Conservation (phyloP, 306 rosid genomes). For the Cucurbita ficifolia region DNA sequence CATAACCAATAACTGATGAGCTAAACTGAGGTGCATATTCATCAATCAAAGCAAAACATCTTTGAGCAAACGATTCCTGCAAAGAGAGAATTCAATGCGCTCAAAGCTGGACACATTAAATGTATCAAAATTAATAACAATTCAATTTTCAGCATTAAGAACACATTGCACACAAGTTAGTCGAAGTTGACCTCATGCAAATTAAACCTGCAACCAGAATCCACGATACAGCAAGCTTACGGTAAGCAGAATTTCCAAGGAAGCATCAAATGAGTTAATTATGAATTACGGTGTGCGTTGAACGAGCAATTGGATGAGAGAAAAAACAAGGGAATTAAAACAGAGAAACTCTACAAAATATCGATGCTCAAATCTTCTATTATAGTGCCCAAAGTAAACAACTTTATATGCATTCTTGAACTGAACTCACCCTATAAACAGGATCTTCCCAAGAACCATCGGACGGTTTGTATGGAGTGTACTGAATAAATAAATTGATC, state of each 20-base stretch:
- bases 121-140: background rate
- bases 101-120: background rate
- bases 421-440: conserved; percentile 57
- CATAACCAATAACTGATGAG: conserved; percentile 68
- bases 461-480: conserved; percentile 71
- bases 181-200: background rate
- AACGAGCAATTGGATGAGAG: background rate
- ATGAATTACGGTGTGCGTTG: background rate
- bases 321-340: background rate
- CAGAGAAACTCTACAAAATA: background rate
- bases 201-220: background rate
- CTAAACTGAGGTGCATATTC: conserved; percentile 86
- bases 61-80: conserved; percentile 69
- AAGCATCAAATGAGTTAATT: background rate
- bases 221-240: background rate
- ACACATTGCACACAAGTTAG: background rate
- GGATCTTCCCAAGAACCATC: conserved; percentile 82
- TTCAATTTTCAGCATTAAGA: background rate
- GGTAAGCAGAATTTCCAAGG: background rate
- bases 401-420: background rate
- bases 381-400: background rate
- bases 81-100: background rate
- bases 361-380: background rate
- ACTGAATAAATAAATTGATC: conserved; percentile 75
- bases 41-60: conserved; percentile 61